Conservation (phyloP, 2,329 filamentous ascomycete species). For the Hypoxylon sp. region DNA sequence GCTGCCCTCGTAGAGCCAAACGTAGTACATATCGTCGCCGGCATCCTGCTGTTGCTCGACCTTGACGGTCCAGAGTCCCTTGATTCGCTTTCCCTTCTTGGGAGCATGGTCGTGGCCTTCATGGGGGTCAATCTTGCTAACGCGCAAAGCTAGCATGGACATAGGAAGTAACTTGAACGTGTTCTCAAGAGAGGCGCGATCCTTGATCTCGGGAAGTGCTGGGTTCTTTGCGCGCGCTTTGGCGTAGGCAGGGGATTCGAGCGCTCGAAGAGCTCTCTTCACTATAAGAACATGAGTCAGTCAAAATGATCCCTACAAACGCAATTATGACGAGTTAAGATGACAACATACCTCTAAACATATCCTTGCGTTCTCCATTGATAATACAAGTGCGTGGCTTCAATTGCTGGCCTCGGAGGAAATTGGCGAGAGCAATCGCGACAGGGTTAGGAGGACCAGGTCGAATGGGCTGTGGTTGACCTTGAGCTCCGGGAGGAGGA, state of each 20-base stretch:
- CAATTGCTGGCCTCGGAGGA: constrained; percentile 83
- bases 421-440: constrained; percentile 89
- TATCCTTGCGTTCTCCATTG: constrained; percentile 96
- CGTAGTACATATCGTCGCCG: constrained; percentile 88
- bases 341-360: constrained; percentile 82
- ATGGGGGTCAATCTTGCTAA: constrained; percentile 83
- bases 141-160: constrained; percentile 91
- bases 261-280: constrained; percentile 91
- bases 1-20: constrained; percentile 94
- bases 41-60: constrained; percentile 97
- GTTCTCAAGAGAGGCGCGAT: constrained; percentile 90
- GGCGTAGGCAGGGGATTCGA: constrained; percentile 88
- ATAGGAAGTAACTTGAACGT: constrained; percentile 94
- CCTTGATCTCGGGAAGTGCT: constrained; percentile 85
- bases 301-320: constrained; percentile 1
- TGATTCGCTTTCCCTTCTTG: constrained; percentile 87
- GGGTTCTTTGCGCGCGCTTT: constrained; percentile 93
- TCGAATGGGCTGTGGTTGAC: constrained; percentile 74
- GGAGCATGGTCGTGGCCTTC: constrained; percentile 77
- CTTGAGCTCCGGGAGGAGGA: constrained; percentile 54
- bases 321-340: neutral
- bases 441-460: constrained; percentile 88
- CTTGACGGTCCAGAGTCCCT: constrained; percentile 95
- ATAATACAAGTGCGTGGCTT: constrained; percentile 93
- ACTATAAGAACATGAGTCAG: constrained; percentile 66